Evolutionary conservation across 2,329 filamentous ascomycete species (phyloP).

Genomic region (Tympanopsis confertula): DNA sequence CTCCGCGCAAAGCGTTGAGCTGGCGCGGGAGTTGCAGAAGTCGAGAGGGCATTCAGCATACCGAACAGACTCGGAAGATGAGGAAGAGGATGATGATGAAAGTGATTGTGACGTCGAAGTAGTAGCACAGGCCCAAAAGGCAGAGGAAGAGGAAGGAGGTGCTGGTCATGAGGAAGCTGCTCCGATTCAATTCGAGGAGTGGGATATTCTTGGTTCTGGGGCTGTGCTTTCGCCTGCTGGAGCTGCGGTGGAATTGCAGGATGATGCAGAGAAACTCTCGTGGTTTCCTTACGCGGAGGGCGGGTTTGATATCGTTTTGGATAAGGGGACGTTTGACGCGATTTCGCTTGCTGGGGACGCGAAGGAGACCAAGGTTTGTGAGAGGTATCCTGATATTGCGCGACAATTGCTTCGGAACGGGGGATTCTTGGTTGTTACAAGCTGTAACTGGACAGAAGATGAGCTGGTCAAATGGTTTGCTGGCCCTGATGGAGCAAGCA

Average conservation of each 20-base stretch:
- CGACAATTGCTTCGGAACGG: conserved; percentile 36
- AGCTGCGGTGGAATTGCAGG: conserved; percentile 31
- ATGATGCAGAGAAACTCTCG: conserved; percentile 7
- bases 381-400: conserved; percentile 47
- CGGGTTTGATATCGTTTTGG: conserved; percentile 54
- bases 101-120: conserved; percentile 27
- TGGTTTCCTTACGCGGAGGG: conserved; percentile 10
- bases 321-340: conserved; percentile 62
- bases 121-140: background rate
- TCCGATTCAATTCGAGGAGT: background rate
- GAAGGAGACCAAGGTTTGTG: conserved; percentile 30
- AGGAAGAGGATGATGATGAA: conserved; percentile 6
- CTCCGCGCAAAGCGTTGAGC: conserved; percentile 39
- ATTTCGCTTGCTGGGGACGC: conserved; percentile 41
- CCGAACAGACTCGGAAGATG: background rate
- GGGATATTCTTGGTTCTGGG: background rate
- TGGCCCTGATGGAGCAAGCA: conserved; percentile 10
- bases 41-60: conserved; percentile 8
- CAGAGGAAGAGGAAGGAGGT: background rate
- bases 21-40: conserved; percentile 37
- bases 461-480: conserved; percentile 49
- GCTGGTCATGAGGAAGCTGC: too few species aligned
- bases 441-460: conserved; percentile 60
- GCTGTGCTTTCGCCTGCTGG: too few species aligned
- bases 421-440: conserved; percentile 49